A percentile compares a stretch with the other conserved stretches of the same genome.
These are phyloP conservation scores for Tolypocladium ophioglossoides DNA, from an alignment of 2,329 filamentous ascomycete species.

Conservation along the genomic window DNA sequence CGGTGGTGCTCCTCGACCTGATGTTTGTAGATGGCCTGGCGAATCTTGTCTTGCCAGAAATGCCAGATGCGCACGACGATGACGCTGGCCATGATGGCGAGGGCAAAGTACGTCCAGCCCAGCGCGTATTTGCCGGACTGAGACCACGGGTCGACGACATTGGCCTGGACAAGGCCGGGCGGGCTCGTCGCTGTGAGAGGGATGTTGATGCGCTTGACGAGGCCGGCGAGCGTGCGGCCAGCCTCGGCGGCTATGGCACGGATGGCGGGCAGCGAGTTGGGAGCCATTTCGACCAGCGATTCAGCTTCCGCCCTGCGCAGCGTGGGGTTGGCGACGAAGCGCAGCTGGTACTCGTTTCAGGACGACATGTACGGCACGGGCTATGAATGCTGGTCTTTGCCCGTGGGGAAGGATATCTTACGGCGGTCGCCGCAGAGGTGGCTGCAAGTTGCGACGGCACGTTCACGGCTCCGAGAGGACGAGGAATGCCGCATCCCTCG, in stretches of 20 bases:
- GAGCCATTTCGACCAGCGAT: slow-evolving; percentile 28
- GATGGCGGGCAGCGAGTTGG: slow-evolving; percentile 20
- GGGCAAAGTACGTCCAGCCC: slow-evolving; percentile 80
- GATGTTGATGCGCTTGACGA: slow-evolving; percentile 48
- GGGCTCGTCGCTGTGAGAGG: slow-evolving; percentile 49
- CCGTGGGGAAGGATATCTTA: neutral
- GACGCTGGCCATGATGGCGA: slow-evolving; percentile 59
- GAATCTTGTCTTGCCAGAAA: slow-evolving; percentile 86
- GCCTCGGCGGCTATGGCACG: slow-evolving; percentile 21
- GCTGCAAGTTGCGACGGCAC: neutral
- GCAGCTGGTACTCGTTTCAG: slow-evolving; percentile 9
- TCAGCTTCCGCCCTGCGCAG: neutral
- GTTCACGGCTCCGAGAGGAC: neutral
- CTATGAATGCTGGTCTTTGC: neutral
- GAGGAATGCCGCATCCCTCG: neutral
- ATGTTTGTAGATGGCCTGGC: slow-evolving; percentile 80
- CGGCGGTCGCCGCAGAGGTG: neutral
- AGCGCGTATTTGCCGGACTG: slow-evolving; percentile 76
- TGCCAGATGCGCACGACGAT: slow-evolving; percentile 69
- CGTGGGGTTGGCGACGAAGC: slow-evolving; percentile 12
- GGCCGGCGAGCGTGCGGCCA: slow-evolving; percentile 21
- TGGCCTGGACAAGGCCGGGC: slow-evolving; percentile 49
- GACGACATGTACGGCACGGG: slow-evolving; percentile 13
- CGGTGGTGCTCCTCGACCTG: slow-evolving; percentile 58
- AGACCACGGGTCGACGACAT: slow-evolving; percentile 66